Conservation (phyloP, 2,329 filamentous ascomycete species). For the Penicillium sp. region DNA sequence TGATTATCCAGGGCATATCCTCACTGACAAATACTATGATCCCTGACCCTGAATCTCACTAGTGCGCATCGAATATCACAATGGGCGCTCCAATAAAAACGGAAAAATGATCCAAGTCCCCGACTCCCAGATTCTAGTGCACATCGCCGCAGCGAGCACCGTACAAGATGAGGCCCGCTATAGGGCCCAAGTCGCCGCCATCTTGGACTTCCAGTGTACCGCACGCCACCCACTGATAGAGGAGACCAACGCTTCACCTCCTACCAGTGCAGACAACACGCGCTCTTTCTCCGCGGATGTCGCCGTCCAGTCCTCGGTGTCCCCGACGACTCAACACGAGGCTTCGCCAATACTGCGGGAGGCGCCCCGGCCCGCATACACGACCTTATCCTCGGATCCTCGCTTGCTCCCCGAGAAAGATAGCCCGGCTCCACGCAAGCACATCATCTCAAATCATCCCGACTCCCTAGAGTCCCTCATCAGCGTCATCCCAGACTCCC, state of each 20-base stretch:
- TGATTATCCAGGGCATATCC: background rate
- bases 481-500: conserved; percentile 44
- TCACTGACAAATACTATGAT: conserved; percentile 4
- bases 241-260: background rate
- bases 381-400: background rate
- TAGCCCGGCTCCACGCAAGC: background rate
- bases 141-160: conserved; percentile 42
- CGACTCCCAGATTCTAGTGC: conserved; percentile 40
- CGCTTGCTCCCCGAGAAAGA: background rate
- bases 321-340: conserved; percentile 4
- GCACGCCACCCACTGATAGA: conserved; percentile 22
- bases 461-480: conserved; percentile 37
- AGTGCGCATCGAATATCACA: background rate
- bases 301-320: background rate
- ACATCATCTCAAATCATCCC: conserved; percentile 4
- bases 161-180: conserved; percentile 41
- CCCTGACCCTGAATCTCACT: background rate
- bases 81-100: background rate
- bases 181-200: conserved; percentile 39
- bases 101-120: background rate
- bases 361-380: conserved; percentile 5
- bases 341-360: conserved; percentile 6
- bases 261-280: background rate
- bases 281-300: background rate
- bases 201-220: conserved; percentile 35